Conservation (phyloP, 2,329 filamentous ascomycete species). For the Ceratocystis cubensis region DNA sequence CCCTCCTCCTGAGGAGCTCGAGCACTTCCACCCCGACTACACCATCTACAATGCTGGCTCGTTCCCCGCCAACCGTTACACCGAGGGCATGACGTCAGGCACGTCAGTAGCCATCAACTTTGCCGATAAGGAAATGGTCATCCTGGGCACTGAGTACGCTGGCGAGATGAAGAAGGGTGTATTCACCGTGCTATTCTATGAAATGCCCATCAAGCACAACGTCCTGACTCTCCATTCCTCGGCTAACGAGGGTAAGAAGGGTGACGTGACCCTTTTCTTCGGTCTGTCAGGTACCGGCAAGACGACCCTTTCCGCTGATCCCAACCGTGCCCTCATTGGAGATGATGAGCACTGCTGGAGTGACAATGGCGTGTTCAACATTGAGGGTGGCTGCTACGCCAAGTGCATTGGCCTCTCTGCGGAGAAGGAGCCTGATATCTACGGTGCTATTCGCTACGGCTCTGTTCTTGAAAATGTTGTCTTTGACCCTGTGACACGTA, state of each 20-base stretch:
- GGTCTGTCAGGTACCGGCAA: slow-evolving; percentile 97
- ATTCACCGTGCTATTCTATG: slow-evolving; percentile 99
- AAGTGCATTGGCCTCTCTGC: slow-evolving; percentile 95
- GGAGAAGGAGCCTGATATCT: slow-evolving; percentile 99
- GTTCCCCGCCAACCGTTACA: slow-evolving; percentile 97
- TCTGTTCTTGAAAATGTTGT: slow-evolving; percentile 98
- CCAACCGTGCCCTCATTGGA: slow-evolving; percentile 89
- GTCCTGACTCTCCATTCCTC: slow-evolving; percentile 97
- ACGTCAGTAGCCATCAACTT: slow-evolving; percentile 99
- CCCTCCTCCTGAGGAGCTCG: slow-evolving; percentile 76
- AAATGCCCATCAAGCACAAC: slow-evolving; percentile 99
- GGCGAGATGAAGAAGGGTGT: slow-evolving; percentile 97
- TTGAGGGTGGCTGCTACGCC: slow-evolving; percentile 97
- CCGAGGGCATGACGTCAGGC: slow-evolving; percentile 94
- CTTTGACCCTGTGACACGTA: slow-evolving; percentile 78
- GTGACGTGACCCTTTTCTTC: slow-evolving; percentile 98
- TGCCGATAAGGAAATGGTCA: slow-evolving; percentile 99
- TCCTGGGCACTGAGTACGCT: slow-evolving; percentile 96
- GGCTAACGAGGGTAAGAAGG: slow-evolving; percentile 87
- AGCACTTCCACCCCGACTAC: slow-evolving; percentile 98
- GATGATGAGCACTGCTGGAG: slow-evolving; percentile 99
- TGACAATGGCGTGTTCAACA: slow-evolving; percentile 96
- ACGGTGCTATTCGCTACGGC: slow-evolving; percentile 87
- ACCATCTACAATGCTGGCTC: slow-evolving; percentile 98
- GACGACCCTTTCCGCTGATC: slow-evolving; percentile 94